Evolutionary conservation across 768 basidiomycete species (phyloP), one percentile per base, ranked within the genome.

Genomic region (Coprinopsis cinerea): DNA sequence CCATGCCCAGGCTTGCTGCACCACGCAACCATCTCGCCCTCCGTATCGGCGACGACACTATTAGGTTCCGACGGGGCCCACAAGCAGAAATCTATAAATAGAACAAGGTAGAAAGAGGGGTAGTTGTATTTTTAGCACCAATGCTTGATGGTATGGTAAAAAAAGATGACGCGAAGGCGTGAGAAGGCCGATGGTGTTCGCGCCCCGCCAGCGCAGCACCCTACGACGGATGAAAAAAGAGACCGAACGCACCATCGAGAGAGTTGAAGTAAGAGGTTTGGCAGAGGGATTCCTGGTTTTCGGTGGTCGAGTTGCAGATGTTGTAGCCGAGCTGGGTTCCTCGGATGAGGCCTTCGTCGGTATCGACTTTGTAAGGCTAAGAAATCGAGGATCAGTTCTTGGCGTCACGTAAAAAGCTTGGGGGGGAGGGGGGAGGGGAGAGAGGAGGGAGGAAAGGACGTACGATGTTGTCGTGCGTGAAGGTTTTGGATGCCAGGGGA

Each of bases 21-120:
- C 79, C 81, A 92, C 1, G 88, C 80, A 7, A 92, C 82, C 64
- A 81, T 83, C 61, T 81, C 71, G 43, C 77, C 82, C 61, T 92
- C 90, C 2, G 78, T 79, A 53, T 86, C 74, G 22, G 76, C 83
- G 28, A 92, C 83, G 17, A 70, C 66, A 17, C 75, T 72, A 60
- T 79, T 70, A 2, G 77, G 72, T n/a, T 65, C 62, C 0, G 70
- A 55, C 0, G 83, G 78, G 5, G 74, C 82, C 81, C 82, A 88
- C 1, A 88, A 57, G 54, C 86, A 88, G 62, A 83, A 87, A 55
- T 88, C 85, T 54, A 23, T 13, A 25, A 37, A 18, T 17, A 45
- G 25, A 4, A 26, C 17, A 4, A 26, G 18, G 13, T 13, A 25
- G 30, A 28, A 49, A 34, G 18, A 4, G 18, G 17, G 18, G 4